Conservation (phyloP, 75 land plant species). For the Selaginella tamariscina region DNA sequence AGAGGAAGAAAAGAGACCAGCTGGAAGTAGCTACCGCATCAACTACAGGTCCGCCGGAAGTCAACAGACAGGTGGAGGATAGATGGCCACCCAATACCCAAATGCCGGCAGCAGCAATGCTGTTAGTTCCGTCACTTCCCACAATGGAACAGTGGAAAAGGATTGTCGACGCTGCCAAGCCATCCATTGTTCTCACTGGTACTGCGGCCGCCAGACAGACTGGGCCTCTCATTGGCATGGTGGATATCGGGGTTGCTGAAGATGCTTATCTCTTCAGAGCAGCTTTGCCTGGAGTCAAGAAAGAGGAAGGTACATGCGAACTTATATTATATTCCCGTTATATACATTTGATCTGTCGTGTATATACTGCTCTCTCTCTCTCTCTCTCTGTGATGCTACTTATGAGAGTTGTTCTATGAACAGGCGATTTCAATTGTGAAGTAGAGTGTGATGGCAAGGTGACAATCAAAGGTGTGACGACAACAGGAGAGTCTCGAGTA, state of each 20-base stretch:
- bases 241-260: conserved; percentile 56
- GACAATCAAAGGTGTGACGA: conserved; percentile 51
- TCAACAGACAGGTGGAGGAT: conserved; percentile 24
- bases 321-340: too few species aligned
- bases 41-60: background rate
- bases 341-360: too few species aligned
- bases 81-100: conserved; percentile 12
- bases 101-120: conserved; percentile 30
- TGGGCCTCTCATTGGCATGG: conserved; percentile 47
- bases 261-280: conserved; percentile 62
- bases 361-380: too few species aligned
- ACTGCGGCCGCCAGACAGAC: conserved; percentile 43
- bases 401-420: too few species aligned
- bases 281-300: conserved; percentile 68
- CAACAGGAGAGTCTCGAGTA: conserved; percentile 46
- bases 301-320: conserved; percentile 43
- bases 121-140: conserved; percentile 43
- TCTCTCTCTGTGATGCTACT: background rate
- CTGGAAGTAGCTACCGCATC: conserved; percentile 22
- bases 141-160: conserved; percentile 38
- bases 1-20: conserved; percentile 20
- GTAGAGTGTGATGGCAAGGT: conserved; percentile 65
- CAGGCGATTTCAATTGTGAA: conserved; percentile 69
- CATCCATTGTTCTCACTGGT: conserved; percentile 44
- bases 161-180: conserved; percentile 38